Base-by-base conservation (phyloP, 805 yeast genomes). In the Nematodospora valgi region DNA sequence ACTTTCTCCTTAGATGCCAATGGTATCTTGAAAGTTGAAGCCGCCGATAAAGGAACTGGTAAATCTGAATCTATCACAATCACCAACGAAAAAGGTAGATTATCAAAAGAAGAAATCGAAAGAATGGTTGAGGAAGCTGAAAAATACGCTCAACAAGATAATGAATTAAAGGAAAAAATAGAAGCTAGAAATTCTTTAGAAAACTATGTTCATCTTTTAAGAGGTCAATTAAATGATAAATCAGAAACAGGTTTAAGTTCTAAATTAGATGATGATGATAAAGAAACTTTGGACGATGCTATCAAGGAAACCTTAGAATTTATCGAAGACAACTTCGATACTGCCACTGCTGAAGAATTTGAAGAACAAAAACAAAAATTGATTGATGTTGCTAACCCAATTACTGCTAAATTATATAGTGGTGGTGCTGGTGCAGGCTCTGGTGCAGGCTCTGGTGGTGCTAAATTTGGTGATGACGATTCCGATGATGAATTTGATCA, bases 21-120 rank as follows among this genome's bases (percentile, higher is more conserved):
- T 74, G 98, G 98, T 80, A 93, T 91, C 79, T 81, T 91, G 70
- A 93, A 91, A 85, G 98, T 91, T 60, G 89, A 96, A 56, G 98
- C 98, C 48, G 82, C 84, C 62, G 98, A 91, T 79, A 91, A 91
- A 76, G 89, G 96, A 46, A 91, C 98, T 51, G 98, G 98, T 74
- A 88, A 91, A 72, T 77, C 96, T 53, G 93, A 96, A 65, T 86
- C 91, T 82, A 91, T 93, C 65, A 91, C 97, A 67, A 93, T 93
- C 79, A 87, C 97, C 56, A 91, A 93, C 84, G 95, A 96, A 62
- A 93, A 89, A 65, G 98, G 98, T 71, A 86, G 96, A 84, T 85
- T 91, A 67, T 83, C 97, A 46, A 78, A 89, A 63, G 88, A 86
- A 55, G 98, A 91, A 63, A 91, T 91, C 53, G 98, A 93, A 75